Conservation (phyloP, 2,329 filamentous ascomycete genomes). For the Nothophoma quercina region DNA sequence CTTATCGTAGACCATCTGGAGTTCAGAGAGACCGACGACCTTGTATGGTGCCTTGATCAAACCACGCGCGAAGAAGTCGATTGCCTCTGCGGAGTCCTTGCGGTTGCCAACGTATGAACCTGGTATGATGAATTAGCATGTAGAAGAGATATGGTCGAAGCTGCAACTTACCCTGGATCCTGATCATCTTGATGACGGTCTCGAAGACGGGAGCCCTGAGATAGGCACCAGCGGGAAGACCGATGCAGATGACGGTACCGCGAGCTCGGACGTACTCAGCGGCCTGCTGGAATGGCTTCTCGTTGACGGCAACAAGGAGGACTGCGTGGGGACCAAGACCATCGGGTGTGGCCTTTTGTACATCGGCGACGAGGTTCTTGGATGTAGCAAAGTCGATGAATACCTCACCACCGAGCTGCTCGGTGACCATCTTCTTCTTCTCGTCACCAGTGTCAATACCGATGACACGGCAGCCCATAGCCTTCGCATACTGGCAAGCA, state of each 20-base stretch:
- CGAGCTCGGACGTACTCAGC: constrained; percentile 83
- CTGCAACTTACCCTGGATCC: constrained; percentile 66
- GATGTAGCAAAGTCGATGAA: constrained; percentile 83
- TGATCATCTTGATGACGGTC: constrained; percentile 88
- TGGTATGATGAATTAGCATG: neutral
- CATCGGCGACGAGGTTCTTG: constrained; percentile 82
- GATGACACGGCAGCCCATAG: constrained; percentile 83
- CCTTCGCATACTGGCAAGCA: constrained; percentile 86
- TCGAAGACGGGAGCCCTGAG: constrained; percentile 88
- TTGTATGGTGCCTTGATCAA: constrained; percentile 89
- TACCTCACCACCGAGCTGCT: constrained; percentile 71
- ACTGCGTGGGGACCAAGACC: constrained; percentile 88
- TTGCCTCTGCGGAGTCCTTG: constrained; percentile 83
- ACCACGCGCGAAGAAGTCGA: constrained; percentile 87
- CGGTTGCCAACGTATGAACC: constrained; percentile 84
- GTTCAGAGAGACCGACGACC: constrained; percentile 79
- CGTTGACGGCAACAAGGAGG: constrained; percentile 82
- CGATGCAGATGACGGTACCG: constrained; percentile 87
- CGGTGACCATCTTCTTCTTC: constrained; percentile 73
- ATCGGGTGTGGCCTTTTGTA: constrained; percentile 80
- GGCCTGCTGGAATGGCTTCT: constrained; percentile 96
- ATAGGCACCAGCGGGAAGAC: constrained; percentile 78
- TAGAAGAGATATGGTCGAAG: constrained; percentile 34
- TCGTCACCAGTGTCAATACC: constrained; percentile 85
- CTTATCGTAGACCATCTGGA: constrained; percentile 80